These are phyloP conservation scores for Coprinopsis strossmayeri DNA, from an alignment of 768 basidiomycete species.

Conservation along the genomic window DNA sequence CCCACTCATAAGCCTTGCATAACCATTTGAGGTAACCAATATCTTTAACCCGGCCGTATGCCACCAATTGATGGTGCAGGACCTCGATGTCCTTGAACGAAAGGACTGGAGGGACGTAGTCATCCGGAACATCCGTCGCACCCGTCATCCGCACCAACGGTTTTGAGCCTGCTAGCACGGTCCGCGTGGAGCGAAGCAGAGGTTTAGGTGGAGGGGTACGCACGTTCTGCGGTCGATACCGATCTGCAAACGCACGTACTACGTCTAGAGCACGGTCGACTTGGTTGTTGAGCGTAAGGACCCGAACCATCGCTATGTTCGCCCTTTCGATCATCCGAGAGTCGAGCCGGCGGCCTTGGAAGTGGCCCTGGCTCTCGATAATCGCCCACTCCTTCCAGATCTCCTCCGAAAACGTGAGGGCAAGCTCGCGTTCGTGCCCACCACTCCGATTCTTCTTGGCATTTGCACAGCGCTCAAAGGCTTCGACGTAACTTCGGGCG, in stretches of 20 bases:
- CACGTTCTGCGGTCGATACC: constrained; percentile 57
- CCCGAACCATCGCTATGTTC: constrained; percentile 62
- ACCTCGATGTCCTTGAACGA: constrained; percentile 73
- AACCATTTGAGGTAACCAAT: constrained; percentile 69
- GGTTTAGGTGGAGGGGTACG: constrained; percentile 36
- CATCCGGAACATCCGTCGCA: constrained; percentile 56
- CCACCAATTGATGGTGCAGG: constrained; percentile 68
- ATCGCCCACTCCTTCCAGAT: constrained; percentile 62
- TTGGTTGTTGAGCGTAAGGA: constrained; percentile 47
- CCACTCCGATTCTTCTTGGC: constrained; percentile 35
- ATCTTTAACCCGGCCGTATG: constrained; percentile 32
- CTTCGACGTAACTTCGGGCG: constrained; percentile 53
- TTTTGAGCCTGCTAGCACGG: constrained; percentile 29
- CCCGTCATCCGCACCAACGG: constrained; percentile 71
- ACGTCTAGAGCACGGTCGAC: constrained; percentile 47
- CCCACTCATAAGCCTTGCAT: constrained; percentile 66
- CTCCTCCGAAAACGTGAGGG: constrained; percentile 46
- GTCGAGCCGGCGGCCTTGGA: constrained; percentile 21
- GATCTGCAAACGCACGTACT: constrained; percentile 53
- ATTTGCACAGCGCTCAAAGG: constrained; percentile 58
- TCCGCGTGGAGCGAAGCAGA: constrained; percentile 52
- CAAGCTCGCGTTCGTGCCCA: constrained; percentile 27
- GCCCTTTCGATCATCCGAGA: constrained; percentile 60
- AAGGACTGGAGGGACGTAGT: constrained; percentile 73
- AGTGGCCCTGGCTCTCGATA: constrained; percentile 32